Conservation (phyloP, 2,329 filamentous ascomycete species). For the Hirsutella rhossiliensis region DNA sequence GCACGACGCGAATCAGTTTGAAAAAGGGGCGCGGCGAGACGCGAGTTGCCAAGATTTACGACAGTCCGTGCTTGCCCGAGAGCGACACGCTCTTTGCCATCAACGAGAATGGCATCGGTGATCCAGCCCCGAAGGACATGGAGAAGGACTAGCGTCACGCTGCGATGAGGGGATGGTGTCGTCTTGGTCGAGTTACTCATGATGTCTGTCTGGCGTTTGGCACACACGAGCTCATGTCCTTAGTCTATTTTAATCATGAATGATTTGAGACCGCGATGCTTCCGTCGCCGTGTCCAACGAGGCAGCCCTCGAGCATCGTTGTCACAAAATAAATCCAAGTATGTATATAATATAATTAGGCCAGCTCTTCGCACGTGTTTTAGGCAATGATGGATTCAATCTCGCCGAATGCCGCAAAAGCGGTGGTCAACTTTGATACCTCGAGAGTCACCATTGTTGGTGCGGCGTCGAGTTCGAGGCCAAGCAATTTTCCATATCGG, state of each 20-base stretch:
- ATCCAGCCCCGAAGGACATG: slow-evolving; percentile 88
- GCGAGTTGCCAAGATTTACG: slow-evolving; percentile 97
- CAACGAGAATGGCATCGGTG: slow-evolving; percentile 90
- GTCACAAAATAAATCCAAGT: too few species aligned
- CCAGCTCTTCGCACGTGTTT: too few species aligned
- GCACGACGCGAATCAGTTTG: slow-evolving; percentile 83
- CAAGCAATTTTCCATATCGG: slow-evolving; percentile 23
- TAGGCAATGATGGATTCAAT: too few species aligned
- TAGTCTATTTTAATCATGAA: too few species aligned
- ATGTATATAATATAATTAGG: too few species aligned
- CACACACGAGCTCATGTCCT: too few species aligned
- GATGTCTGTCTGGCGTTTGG: neutral
- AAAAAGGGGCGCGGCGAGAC: slow-evolving; percentile 96
- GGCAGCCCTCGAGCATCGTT: too few species aligned
- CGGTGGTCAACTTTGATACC: too few species aligned
- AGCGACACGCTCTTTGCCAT: slow-evolving; percentile 96
- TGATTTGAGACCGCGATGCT: too few species aligned
- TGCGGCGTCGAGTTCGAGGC: neutral
- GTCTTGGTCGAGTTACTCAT: slow-evolving; percentile 1
- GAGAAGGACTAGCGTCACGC: slow-evolving; percentile 58
- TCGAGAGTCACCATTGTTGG: neutral
- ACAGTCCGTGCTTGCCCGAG: slow-evolving; percentile 92
- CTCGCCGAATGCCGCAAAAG: too few species aligned
- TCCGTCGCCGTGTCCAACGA: too few species aligned
- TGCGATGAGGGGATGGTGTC: neutral